phyloP scores from a whole-genome alignment of 495 filamentous ascomycete genomes.

The Penicillium odoratum region DNA sequence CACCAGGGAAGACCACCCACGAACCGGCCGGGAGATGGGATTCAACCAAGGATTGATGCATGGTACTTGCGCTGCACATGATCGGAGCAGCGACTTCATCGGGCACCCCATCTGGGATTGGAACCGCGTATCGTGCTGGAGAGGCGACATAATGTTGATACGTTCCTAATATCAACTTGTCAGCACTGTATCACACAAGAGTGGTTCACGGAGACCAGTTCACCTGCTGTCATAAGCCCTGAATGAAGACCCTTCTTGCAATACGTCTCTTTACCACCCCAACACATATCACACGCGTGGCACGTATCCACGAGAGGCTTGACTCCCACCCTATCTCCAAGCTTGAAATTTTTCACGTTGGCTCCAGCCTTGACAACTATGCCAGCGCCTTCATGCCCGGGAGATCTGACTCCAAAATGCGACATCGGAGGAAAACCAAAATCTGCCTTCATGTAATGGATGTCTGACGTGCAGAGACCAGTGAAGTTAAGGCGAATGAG shows the following conservation, averaged over 20 bases:
- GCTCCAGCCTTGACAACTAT: conserved; percentile 53
- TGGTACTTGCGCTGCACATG: conserved; percentile 59
- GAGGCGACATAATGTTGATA: conserved; percentile 69
- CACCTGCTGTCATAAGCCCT: conserved; percentile 38
- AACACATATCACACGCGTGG: conserved; percentile 50
- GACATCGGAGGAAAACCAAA: conserved; percentile 49
- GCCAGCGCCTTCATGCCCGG: conserved; percentile 59
- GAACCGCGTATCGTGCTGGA: conserved; percentile 63
- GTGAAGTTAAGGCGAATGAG: conserved; percentile 49
- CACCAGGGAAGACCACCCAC: conserved; percentile 55
- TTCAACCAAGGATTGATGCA: conserved; percentile 55
- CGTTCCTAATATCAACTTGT: conserved; percentile 41
- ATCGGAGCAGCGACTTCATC: conserved; percentile 62
- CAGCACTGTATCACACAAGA: too few relatives aligned
- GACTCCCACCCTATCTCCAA: conserved; percentile 60
- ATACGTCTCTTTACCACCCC: conserved; percentile 44
- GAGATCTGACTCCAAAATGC: conserved; percentile 44
- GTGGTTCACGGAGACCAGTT: background rate
- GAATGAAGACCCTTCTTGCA: conserved; percentile 36
- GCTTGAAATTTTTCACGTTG: conserved; percentile 53
- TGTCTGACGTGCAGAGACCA: conserved; percentile 49
- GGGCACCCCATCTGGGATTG: conserved; percentile 60
- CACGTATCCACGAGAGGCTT: conserved; percentile 57
- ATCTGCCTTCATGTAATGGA: conserved; percentile 51
- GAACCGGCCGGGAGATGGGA: conserved; percentile 55